Conservation (phyloP, 306 rosid species). For the Parietaria judaica region DNA sequence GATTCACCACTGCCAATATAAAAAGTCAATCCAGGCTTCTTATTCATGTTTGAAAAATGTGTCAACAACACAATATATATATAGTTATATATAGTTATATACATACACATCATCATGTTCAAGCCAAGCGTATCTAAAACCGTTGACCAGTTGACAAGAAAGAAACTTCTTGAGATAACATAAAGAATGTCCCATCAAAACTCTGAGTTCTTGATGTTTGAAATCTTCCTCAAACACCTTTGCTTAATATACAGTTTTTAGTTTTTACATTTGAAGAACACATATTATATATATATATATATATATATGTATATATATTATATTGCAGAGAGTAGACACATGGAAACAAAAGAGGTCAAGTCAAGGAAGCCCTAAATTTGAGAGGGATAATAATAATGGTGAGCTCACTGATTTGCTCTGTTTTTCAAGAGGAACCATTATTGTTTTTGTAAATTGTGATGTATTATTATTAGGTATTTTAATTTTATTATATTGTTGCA, state of each 20-base stretch:
- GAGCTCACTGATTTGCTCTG: too few relatives aligned
- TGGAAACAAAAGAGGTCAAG: slow-evolving; percentile 18
- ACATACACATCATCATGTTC: too few relatives aligned
- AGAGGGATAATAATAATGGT: neutral
- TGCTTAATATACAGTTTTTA: too few relatives aligned
- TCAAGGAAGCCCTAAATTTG: slow-evolving; percentile 3
- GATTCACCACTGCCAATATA: slow-evolving; percentile 16
- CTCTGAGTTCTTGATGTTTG: slow-evolving; percentile 13
- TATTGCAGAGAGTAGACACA: neutral
- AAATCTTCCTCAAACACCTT: slow-evolving; percentile 9
- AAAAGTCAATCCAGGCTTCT: slow-evolving; percentile 48
- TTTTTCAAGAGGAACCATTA: neutral
- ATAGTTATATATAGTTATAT: too few relatives aligned
- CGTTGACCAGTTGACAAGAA: slow-evolving; percentile 30
- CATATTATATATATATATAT: neutral
- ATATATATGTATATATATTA: slow-evolving; percentile 3
- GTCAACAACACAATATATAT: neutral
- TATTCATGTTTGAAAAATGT: slow-evolving; percentile 28
- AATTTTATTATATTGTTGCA: slow-evolving; percentile 2
- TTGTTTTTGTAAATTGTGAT: too few relatives aligned
- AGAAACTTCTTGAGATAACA: slow-evolving; percentile 7
- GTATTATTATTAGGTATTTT: neutral
- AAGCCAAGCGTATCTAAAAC: neutral
- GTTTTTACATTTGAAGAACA: too few relatives aligned
- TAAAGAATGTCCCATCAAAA: slow-evolving; percentile 54